Evolutionary conservation across 306 rosid genomes (phyloP), one percentile per base, ranked within the genome.

Genomic region (Cicer chorassanicum): DNA sequence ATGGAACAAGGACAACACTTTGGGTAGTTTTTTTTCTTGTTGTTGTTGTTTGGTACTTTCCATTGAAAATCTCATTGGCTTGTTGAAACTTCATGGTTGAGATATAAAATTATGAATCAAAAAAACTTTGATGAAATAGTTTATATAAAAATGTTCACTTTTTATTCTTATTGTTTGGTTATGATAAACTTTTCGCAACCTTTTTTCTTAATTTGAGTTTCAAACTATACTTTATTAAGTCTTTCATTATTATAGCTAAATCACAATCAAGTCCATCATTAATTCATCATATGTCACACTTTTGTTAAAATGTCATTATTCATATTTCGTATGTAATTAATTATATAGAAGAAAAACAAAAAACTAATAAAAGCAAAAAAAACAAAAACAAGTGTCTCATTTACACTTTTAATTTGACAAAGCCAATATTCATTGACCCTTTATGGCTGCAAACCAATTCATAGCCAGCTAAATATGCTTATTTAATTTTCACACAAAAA

Each of bases 41-140:
- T 29, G 36, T 54, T 29, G 36, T 29, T 29, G 36, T 29, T 29
- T 29, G 36, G 75, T 70, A 43, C 78, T 86, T 86, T 66, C 78
- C 89, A 81, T 44, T 83, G 51, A 72, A 77, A 65, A 79, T 11
- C 9, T 84, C 89, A 48, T 60, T 59, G 76, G 60, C 39, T 10
- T 75, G 70, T 10, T 75, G 70, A 70, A 65, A 59, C 85, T 86
- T 90, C 96, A 86, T 88, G 63, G 70, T 82, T 80, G 65, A 50
- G 19, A n/a, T 61, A n/a, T 29, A 29, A 29, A 24, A 4, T 54
- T 74, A 55, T 81, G 84, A 74, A 48, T 69, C 73, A 68, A 72
- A 63, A 63, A 70, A 11, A 11, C 68, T 21, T 65, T 53, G 74
- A 9, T 62, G 63, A 57, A 49, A 73, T n/a, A 69, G 2, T 50